Conservation (phyloP, 306 rosid species). For the Gynostemma pentaphyllum region DNA sequence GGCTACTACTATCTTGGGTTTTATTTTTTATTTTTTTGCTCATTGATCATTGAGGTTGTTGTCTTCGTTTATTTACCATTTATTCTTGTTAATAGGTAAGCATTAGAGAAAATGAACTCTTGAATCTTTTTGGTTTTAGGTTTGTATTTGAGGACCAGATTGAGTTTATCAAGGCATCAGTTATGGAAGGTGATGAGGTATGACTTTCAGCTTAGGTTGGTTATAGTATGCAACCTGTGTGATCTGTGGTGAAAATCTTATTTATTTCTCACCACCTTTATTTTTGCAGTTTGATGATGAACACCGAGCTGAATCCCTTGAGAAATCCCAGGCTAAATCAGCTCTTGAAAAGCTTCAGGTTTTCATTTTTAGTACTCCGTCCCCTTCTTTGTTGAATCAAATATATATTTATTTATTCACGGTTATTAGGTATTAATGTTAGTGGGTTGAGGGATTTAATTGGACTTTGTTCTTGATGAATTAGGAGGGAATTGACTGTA, state of each 20-base stretch:
- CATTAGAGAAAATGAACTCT: slow-evolving; percentile 10
- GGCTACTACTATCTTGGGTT: not conserved
- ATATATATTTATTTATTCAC: not conserved
- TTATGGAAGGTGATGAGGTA: slow-evolving; percentile 86
- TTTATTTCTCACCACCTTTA: slow-evolving; percentile 16
- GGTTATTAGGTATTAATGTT: not conserved
- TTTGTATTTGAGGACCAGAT: slow-evolving; percentile 93
- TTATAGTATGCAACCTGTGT: not conserved
- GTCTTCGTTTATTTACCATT: not conserved
- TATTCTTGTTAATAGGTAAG: not conserved
- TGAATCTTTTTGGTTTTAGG: slow-evolving; percentile 26
- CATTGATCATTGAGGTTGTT: not conserved
- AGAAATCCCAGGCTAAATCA: slow-evolving; percentile 57
- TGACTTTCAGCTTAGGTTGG: slow-evolving; percentile 2
- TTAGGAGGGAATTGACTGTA: not conserved
- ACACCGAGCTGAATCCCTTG: slow-evolving; percentile 33
- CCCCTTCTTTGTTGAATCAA: not conserved
- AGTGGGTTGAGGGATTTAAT: not conserved
- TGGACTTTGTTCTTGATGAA: not conserved
- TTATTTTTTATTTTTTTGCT: not conserved
- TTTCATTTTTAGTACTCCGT: not conserved
- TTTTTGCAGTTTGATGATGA: slow-evolving; percentile 46
- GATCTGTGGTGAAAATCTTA: slow-evolving; percentile 10
- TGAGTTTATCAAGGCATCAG: slow-evolving; percentile 82
- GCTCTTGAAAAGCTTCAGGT: slow-evolving; percentile 85